Evolutionary conservation across 2,329 filamentous ascomycete genomes (phyloP), one percentile per base, ranked within the genome.

Genomic region (Pyricularia pennisetigena): DNA sequence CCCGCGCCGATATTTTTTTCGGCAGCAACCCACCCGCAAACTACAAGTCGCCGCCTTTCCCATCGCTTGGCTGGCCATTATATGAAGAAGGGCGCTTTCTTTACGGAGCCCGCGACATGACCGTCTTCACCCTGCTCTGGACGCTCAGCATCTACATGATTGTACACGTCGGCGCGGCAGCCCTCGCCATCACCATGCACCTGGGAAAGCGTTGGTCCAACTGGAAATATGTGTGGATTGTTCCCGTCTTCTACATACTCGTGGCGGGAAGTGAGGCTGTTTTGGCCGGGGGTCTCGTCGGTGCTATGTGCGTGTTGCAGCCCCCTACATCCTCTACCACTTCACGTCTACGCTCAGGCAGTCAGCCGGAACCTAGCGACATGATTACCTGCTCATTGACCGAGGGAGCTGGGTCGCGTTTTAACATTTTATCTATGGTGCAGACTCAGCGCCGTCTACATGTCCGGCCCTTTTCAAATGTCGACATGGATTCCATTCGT

Each of bases 401-500:
- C 7, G 20, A n/a, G 20, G 41, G 20, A n/a, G 41, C 41, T 6
- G 41, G 41, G 6, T 54, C 41, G 20, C 41, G 20, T n/a, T 54
- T n/a, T 54, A 61, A 68, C 49, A 26, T 20, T 16, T n/a, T 9
- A n/a, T 30, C 32, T 32, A 20, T 41, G 30, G 7, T n/a, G 20
- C 71, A 94, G 91, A 65, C 81, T 96, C 24, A 92, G 91, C 14
- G 91, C 90, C 9, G 86, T 94, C 49, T 97, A 97, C 75, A 86
- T 88, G 72, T 86, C 90, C 2, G 94, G 93, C 62, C 92, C 90
- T 78, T 97, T 94, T 76, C 84, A 88, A 74, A 95, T 97, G 93
- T 94, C 93, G 64, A 97, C 94, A 0, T 97, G 93, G 93, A 91
- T 97, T 67, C 94, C 94, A 0, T 90, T 95, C 74, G 85, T 94